Evolutionary conservation across 2,329 filamentous ascomycete genomes (phyloP), one percentile per base, ranked within the genome.

Genomic region (Colletotrichum liaoningense): DNA sequence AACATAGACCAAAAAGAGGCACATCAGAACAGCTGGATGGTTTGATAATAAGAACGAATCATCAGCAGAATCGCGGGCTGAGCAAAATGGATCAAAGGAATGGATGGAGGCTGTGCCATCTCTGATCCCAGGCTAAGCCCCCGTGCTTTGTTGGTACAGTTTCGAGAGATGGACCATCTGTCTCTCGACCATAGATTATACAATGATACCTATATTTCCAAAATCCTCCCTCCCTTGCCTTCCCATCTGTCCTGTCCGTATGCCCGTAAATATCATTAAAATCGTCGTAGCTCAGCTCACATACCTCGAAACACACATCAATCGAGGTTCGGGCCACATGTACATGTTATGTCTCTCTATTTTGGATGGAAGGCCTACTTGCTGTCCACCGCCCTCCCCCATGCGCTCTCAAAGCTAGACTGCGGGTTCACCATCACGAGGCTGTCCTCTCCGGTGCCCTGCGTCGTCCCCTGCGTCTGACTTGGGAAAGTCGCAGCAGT

Each of bases 321-420:
- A 60, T 33, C 19, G 54, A 60, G 33, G 22, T 28, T 28, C n/a
- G 6, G 28, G 52, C 11, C 42, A 35, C 38, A 28, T 65, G 22
- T 33, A 57, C 49, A 28, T 8, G 19, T 49, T n/a, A 19, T 55
- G 9, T 59, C 38, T 35, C 22, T 22, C 14, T 22, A 59, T 42
- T 42, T 62, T 19, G 42, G 16, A 19, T 49, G 42, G 42, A n/a
- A n/a, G 42, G 42, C 63, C 63, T 68, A 77, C 49, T 76, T 76
- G 52, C 81, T 83, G 33, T 87, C 86, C 42, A 87, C 79, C 19
- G 93, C 93, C 81, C 91, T 90, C 63, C 89, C 91, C 93, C 93
- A 95, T 1, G 91, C 92, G 76, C 85, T 90, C 81, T 95, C 92
- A 77, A 94, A 91, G 4, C 85, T 86, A 62, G 81, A 83, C 70